Base-by-base conservation (phyloP, 1,284 basidiomycete genomes). In the Cutaneotrichosporon daszewskae region DNA sequence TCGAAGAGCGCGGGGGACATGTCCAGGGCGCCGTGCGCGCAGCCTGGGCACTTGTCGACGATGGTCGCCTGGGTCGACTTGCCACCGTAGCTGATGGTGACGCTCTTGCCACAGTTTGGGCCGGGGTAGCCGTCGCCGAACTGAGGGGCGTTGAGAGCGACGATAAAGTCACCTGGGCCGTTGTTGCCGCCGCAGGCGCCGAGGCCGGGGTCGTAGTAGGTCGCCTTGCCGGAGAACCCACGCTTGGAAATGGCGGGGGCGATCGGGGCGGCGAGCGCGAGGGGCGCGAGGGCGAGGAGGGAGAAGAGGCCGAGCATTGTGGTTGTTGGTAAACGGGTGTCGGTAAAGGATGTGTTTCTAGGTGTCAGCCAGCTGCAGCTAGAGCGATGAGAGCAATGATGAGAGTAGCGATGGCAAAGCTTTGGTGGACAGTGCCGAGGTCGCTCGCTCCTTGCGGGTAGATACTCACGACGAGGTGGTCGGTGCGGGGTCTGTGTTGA, bases 1-100 rank as follows among this genome's bases (percentile, higher is more conserved):
- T 47, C 38, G 74, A 95, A 95, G 32, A 95, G 78, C 40, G 81
- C 77, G 11, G 68, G 64, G 19, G 85, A 84, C 49, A 92, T 75
- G 74, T 95, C 90, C 45, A 95, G 78, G 32, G 78, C 85, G 27
- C 78, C 81, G 32, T 67, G 76, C 3, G 44, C 44, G 47, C 68
- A 69, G 19, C 46, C 50, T 4, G 68, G 68, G 49, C 66, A 72
- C 75, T 77, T 74, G 66, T 88, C 86, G 58, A 75, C 75, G 53
- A 90, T 79, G 8, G 67, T 72, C 2, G 85, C 87, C 14, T 63
- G 56, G 10, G 79, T 72, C 3, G 78, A 76, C 65, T 80, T 82
- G 53, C 83, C 84, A 14, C 29, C 20, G 63, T 77, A 80, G 4
- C 75, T 71, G 60, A 89, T 83, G 25, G 77, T 79, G 55, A 88